phyloP scores from a whole-genome alignment of 2,329 filamentous ascomycete genomes.

The Torrubiella hemipterigena region DNA sequence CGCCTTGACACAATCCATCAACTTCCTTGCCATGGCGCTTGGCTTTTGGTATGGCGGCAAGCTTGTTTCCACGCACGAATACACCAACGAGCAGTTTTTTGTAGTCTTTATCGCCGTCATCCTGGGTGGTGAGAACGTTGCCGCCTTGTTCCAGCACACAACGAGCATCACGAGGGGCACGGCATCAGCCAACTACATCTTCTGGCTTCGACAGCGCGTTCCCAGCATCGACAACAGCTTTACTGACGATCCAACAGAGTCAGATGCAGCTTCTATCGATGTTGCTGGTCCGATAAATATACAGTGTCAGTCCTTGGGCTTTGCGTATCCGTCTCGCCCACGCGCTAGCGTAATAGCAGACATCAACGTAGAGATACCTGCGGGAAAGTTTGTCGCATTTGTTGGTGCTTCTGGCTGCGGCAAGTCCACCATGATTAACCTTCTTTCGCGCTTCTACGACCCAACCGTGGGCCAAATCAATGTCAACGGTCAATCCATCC shows the following conservation, averaged over 20 bases:
- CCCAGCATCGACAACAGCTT: too few species aligned
- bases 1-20: slow-evolving; percentile 22
- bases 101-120: slow-evolving; percentile 40
- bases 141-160: slow-evolving; percentile 32
- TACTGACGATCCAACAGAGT: too few species aligned
- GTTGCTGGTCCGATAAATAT: too few species aligned
- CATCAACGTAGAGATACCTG: slow-evolving; percentile 38
- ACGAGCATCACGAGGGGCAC: slow-evolving; percentile 40
- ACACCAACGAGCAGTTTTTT: slow-evolving; percentile 40
- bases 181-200: slow-evolving; percentile 36
- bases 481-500: slow-evolving; percentile 30
- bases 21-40: slow-evolving; percentile 25
- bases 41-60: slow-evolving; percentile 30
- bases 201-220: too few species aligned
- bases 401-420: slow-evolving; percentile 46
- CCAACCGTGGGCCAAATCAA: slow-evolving; percentile 30
- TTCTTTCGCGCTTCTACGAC: slow-evolving; percentile 34
- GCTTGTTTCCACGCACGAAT: slow-evolving; percentile 25
- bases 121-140: slow-evolving; percentile 28
- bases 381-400: slow-evolving; percentile 38
- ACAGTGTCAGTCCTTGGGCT: slow-evolving; percentile 49
- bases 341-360: slow-evolving; percentile 52
- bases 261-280: too few species aligned
- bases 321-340: slow-evolving; percentile 57
- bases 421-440: slow-evolving; percentile 48